These are phyloP conservation scores for Penicillium sp. DNA, from an alignment of 2,329 filamentous ascomycete genomes.

Conservation along the genomic window DNA sequence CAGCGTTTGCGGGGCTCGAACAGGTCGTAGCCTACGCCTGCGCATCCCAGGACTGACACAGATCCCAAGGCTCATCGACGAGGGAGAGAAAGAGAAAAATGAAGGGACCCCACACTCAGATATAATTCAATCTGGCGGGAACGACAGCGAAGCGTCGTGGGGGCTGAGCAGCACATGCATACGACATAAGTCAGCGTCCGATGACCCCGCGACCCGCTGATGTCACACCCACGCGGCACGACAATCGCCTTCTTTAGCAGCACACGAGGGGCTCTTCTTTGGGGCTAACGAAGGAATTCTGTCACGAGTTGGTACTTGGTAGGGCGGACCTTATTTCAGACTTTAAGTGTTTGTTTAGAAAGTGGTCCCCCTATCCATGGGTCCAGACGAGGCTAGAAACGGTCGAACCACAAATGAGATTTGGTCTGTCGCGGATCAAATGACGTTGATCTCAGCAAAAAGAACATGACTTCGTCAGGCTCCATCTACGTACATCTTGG, in stretches of 20 bases:
- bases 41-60: background rate
- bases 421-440: background rate
- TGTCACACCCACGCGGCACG: slow-evolving; percentile 29
- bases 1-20: slow-evolving; percentile 11
- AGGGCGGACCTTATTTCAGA: background rate
- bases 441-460: slow-evolving; percentile 2
- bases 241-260: background rate
- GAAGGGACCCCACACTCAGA: background rate
- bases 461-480: too few species aligned
- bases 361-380: background rate
- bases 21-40: slow-evolving; percentile 7
- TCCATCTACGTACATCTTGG: background rate
- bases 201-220: slow-evolving; percentile 33
- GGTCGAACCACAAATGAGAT: slow-evolving; percentile 1
- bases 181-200: slow-evolving; percentile 6
- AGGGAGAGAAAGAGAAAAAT: background rate
- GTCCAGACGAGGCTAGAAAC: background rate
- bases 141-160: background rate
- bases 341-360: background rate
- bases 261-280: background rate
- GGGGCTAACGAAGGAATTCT: background rate
- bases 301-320: background rate
- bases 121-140: background rate
- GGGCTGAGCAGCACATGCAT: slow-evolving; percentile 9
- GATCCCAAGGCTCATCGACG: background rate